phyloP scores from a whole-genome alignment of 352 stramenopile genomes.

The Pythium periplocum region DNA sequence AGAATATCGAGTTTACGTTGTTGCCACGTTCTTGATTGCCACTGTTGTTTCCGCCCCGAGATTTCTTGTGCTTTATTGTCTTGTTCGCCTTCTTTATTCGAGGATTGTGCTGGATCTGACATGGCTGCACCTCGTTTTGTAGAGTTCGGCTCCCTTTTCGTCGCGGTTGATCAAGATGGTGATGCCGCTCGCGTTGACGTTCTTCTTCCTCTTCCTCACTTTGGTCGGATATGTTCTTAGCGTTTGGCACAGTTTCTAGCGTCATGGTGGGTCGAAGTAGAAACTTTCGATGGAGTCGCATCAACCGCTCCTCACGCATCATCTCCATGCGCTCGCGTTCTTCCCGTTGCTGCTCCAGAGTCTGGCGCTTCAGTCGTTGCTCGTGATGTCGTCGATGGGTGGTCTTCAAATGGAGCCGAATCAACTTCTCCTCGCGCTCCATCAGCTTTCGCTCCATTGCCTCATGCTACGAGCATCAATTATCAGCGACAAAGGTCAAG shows the following conservation, averaged over 20 bases:
- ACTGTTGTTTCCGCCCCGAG: background rate
- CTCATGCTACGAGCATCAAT: constrained; percentile 31
- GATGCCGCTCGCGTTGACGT: no score
- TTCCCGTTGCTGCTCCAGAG: constrained; percentile 54
- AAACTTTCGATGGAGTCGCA: constrained; percentile 44
- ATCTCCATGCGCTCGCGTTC: constrained; percentile 59
- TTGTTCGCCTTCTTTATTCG: no score
- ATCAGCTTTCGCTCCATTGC: constrained; percentile 51
- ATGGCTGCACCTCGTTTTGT: no score
- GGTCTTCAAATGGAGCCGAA: constrained; percentile 50
- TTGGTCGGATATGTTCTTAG: no score
- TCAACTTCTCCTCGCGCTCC: constrained; percentile 65
- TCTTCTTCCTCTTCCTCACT: no score
- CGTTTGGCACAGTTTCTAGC: no score
- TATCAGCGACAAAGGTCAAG: no score
- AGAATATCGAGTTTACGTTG: constrained; percentile 1
- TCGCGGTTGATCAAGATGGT: no score
- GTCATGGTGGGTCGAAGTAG: constrained; percentile 6
- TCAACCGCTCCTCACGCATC: constrained; percentile 63
- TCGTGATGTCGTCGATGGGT: constrained; percentile 38
- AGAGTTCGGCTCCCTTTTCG: no score
- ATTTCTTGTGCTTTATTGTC: no score
- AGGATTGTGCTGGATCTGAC: no score
- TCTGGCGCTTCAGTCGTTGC: constrained; percentile 31
- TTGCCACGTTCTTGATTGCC: constrained; percentile 10